Base-by-base conservation (phyloP, 345 rosid genomes). In the Gossypium ekmanianum region DNA sequence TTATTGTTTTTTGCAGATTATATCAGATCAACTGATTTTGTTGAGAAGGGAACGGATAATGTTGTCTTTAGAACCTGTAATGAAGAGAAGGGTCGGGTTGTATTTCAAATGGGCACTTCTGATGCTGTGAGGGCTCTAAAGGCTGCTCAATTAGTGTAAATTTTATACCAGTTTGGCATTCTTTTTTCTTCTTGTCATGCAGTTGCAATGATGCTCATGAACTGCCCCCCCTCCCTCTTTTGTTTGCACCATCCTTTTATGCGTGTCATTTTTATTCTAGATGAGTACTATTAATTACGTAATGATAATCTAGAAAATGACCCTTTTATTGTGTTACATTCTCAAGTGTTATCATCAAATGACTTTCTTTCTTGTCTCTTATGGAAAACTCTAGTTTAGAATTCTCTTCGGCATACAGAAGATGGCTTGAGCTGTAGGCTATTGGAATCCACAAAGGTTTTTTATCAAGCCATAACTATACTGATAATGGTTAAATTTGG, bases 101-200 rank as follows among this genome's bases (percentile, higher is more conserved):
- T 92, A 51, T 90, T 92, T 79, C 97, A 92, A 75, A 86, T 94
- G 85, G 98, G 98, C 58, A 94, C 98, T 76, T 90, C 98, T 74
- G 91, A 94, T 90, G 97, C 98, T 68, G 87, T 83, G 65, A 94
- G 98, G 81, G 98, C 97, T 69, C 75, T 94, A 68, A 86, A 78
- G 17, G 94, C 98, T 75, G 88, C 97, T 79, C 84, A 89, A 82
- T 77, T 94, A 48, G 97, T 94, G 97, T 94, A 75, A 81, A 9
- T 58, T 45, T 24, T 58, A 3, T 20, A 24, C 65, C 9, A 17
- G 2, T 58, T 34, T 34, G 56, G 16, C 27, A 2, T 75, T 65
- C 41, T 16, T 81, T 29, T 34, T 3, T 71, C 18, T 16, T 18
- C 2, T 56, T 39, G 34, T 72, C 43, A 50, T 50, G 58, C 26